These are phyloP conservation scores for Gossypium ekmanianum DNA, from an alignment of 345 rosid species.

Conservation along the genomic window DNA sequence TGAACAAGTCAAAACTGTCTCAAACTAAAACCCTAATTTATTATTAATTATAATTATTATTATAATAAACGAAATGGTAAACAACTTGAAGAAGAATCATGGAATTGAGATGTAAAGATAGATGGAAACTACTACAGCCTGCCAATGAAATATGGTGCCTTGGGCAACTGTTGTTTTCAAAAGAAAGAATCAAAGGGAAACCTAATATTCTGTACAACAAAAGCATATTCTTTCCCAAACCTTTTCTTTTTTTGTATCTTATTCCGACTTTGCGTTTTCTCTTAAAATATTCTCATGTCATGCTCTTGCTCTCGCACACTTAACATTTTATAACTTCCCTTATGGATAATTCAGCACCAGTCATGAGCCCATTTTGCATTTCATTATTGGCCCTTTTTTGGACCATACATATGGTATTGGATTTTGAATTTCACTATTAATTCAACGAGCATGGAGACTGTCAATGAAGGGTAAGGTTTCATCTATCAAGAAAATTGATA, in stretches of 20 bases:
- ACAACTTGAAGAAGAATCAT: slow-evolving; percentile 5
- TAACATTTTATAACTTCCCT: too few species aligned
- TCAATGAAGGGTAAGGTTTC: background rate
- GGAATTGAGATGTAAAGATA: background rate
- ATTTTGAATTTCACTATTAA: background rate
- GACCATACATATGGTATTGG: background rate
- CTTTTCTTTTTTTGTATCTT: too few species aligned
- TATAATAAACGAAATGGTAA: background rate
- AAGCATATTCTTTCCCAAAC: too few species aligned
- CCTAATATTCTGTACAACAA: too few species aligned
- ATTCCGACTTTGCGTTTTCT: too few species aligned
- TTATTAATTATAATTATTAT: background rate
- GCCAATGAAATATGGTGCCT: background rate
- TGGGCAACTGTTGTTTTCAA: background rate
- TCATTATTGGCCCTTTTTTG: background rate
- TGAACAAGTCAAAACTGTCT: slow-evolving; percentile 80
- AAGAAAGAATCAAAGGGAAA: too few species aligned
- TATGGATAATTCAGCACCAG: too few species aligned
- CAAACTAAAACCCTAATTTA: slow-evolving; percentile 9
- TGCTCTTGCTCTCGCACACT: too few species aligned
- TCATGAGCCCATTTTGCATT: too few species aligned
- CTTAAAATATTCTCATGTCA: too few species aligned
- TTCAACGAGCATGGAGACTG: background rate
- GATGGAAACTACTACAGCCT: background rate
- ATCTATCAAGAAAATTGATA: too few species aligned